Percentiles rank a stretch among this genome's conserved stretches.
phyloP scores from a whole-genome alignment of 78 protist species.

The Isochrysis galbana region DNA sequence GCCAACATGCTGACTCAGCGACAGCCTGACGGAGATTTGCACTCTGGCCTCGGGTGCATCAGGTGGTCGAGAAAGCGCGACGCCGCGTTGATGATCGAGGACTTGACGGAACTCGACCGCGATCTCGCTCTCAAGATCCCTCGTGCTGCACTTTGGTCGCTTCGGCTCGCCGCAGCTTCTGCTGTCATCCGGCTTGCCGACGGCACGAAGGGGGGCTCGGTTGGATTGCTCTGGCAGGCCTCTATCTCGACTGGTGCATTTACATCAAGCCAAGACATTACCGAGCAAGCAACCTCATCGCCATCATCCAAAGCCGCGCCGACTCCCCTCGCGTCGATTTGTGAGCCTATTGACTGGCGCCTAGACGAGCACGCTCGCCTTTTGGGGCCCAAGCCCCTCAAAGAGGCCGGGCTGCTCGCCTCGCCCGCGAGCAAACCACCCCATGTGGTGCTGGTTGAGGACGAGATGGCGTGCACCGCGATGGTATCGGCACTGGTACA shows the following conservation, averaged over 20 bases:
- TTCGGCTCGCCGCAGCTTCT: neutral
- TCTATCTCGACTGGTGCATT: too few relatives aligned
- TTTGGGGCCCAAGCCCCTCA: neutral
- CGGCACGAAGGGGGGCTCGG: too few relatives aligned
- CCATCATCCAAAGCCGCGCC: too few relatives aligned
- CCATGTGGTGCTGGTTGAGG: neutral
- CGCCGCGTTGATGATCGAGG: neutral
- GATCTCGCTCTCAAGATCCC: neutral
- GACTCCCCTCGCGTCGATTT: neutral
- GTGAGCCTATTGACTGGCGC: neutral
- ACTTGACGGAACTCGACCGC: neutral
- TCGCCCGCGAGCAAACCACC: neutral
- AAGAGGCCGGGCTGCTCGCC: neutral
- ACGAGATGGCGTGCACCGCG: neutral
- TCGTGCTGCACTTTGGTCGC: neutral
- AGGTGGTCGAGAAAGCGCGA: too few relatives aligned
- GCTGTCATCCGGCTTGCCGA: neutral
- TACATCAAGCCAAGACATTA: too few relatives aligned
- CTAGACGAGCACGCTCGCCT: neutral
- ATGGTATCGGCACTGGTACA: too few relatives aligned
- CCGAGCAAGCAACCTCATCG: too few relatives aligned
- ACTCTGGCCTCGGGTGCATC: too few relatives aligned
- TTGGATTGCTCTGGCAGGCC: too few relatives aligned
- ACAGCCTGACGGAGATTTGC: too few relatives aligned
- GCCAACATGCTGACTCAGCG: too few relatives aligned